phyloP scores from a whole-genome alignment of 1,284 basidiomycete species.

The Sphagnurus paluster region DNA sequence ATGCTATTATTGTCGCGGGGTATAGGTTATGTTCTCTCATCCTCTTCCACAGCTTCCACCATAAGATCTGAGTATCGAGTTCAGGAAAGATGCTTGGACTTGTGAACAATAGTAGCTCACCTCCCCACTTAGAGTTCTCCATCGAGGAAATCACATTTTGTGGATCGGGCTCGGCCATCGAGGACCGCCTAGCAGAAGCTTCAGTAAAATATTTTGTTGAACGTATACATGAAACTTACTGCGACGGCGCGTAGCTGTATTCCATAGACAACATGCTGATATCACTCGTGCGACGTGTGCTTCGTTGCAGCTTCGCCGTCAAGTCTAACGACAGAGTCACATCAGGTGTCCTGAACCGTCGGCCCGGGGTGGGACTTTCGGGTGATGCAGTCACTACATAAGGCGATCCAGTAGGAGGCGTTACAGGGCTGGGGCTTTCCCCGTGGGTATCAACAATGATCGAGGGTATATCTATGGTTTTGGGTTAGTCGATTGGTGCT shows the following conservation, averaged over 20 bases:
- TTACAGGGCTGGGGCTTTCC: constrained; percentile 45
- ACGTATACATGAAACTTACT: constrained; percentile 39
- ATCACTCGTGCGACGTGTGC: constrained; percentile 55
- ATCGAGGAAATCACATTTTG: constrained; percentile 57
- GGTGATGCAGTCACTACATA: constrained; percentile 41
- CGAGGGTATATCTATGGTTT: constrained; percentile 53
- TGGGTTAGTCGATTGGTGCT: constrained; percentile 4
- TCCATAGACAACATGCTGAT: constrained; percentile 62
- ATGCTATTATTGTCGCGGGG: constrained; percentile 9
- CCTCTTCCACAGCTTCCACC: constrained; percentile 56
- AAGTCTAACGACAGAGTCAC: constrained; percentile 47
- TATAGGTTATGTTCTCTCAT: constrained; percentile 28
- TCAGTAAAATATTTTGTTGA: constrained; percentile 1
- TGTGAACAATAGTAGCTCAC: constrained; percentile 35
- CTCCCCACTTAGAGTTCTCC: constrained; percentile 70
- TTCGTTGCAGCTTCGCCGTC: constrained; percentile 50
- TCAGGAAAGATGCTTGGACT: constrained; percentile 9
- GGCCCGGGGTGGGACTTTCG: constrained; percentile 41
- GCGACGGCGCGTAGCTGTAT: constrained; percentile 40
- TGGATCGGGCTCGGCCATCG: constrained; percentile 51
- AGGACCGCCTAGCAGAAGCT: constrained; percentile 38
- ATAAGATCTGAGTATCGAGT: constrained; percentile 46
- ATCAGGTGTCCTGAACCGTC: constrained; percentile 42
- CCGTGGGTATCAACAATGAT: constrained; percentile 64
- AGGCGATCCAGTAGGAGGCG: constrained; percentile 57